Base-by-base conservation (phyloP, 805 yeast genomes). In the Pichia sporocuriosa region DNA sequence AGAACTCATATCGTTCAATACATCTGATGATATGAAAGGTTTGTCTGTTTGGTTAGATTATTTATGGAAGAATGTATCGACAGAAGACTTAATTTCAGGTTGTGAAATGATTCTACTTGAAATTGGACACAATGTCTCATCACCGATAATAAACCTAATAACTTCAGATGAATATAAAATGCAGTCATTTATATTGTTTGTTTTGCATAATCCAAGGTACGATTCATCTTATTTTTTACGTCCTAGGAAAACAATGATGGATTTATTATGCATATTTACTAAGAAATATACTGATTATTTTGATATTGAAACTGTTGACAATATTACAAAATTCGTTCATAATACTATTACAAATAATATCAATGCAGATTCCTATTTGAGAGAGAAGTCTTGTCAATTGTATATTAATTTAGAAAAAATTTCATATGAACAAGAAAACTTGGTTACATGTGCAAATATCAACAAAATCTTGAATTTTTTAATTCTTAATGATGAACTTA, bases 291-390 rank as follows among this genome's bases (percentile, higher is more conserved):
- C 37, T 11, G 15, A 32, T 3, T 13, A 15, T 22, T 24, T 42
- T 17, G 21, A 27, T 15, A 16, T n/a, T 16, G 45, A 42, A 15
- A 6, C 19, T 12, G 13, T 38, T 8, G 45, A 42, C 10, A 24
- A 27, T 21, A 4, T 26, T 4, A 13, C 30, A 3, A 17, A 34
- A 16, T 32, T 12, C 25, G 3, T 33, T 9, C 42, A 44, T 25
- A 44, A 44, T 36, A 7, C 6, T 17, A 36, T 44, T 22, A 15
- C 37, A 4, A 44, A 44, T 33, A 27, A 21, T 7, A 26, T 11
- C 5, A 13, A 13, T 19, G 27, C n/a, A 20, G 22, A 15, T 4
- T 12, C 16, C 29, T 12, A 22, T 2, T 4, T 23, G 7, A 15
- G 13, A 12, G 6, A 12, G 25, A 23, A 30, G 13, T 25, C 35